These are phyloP conservation scores for Mariannaea sp. DNA, from an alignment of 2,329 filamentous ascomycete species.

Conservation along the genomic window DNA sequence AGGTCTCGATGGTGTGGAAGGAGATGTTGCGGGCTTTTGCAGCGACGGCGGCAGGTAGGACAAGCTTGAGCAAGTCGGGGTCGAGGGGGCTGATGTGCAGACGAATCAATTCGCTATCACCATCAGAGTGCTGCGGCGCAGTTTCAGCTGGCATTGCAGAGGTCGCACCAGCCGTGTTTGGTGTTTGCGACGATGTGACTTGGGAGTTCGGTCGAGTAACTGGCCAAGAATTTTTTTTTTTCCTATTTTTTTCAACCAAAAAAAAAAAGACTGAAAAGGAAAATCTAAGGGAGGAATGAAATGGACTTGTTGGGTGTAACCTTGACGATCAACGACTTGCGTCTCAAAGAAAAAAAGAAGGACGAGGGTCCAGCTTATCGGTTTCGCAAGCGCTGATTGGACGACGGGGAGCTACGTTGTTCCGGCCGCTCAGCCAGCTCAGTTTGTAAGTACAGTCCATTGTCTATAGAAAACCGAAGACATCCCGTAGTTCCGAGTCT, in stretches of 20 bases:
- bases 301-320: conserved; percentile 8
- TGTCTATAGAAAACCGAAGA: too few relatives aligned
- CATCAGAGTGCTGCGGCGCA: conserved; percentile 18
- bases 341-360: conserved; percentile 30
- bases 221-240: too few relatives aligned
- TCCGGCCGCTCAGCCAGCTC: conserved; percentile 23
- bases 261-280: too few relatives aligned
- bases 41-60: conserved; percentile 71
- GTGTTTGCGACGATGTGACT: conserved; percentile 27
- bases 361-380: conserved; percentile 11
- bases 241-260: too few relatives aligned
- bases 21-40: conserved; percentile 77
- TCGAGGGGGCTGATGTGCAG: conserved; percentile 91
- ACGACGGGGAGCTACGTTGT: conserved; percentile 32
- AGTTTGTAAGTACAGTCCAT: too few relatives aligned
- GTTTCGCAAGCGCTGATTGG: conserved; percentile 29
- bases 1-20: conserved; percentile 84
- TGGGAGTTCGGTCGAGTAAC: conserved; percentile 17
- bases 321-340: conserved; percentile 17
- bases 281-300: conserved; percentile 22
- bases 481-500: too few relatives aligned
- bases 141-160: conserved; percentile 35
- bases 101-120: conserved; percentile 39
- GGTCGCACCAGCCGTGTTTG: conserved; percentile 11
- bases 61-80: conserved; percentile 70